Base-by-base conservation (phyloP, 2,329 filamentous ascomycete genomes). In the Aureobasidium subglaciale region DNA sequence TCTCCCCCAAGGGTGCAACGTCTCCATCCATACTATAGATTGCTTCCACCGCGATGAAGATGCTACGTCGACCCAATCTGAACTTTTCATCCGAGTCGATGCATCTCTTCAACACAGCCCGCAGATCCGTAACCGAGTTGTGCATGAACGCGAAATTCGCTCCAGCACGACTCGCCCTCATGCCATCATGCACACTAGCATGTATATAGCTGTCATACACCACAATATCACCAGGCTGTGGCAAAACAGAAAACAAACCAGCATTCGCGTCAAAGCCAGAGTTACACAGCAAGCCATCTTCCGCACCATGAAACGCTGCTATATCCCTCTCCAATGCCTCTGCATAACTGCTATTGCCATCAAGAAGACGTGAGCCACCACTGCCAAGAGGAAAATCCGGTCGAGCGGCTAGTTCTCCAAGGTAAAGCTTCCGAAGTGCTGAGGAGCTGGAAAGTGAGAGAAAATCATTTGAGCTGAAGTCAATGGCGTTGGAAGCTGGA, bases 11-110 rank as follows among this genome's bases (percentile, higher is more conserved):
- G 0, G 85, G 85, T 0, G 81, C 81, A 16, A 88, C 71, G 61
- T 91, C 87, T 0, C 88, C 88, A 53, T 92, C 88, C 88, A 93
- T 93, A 66, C 86, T 90, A 67, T 93, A 61, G 0, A 90, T 74
- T 0, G 79, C 81, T 61, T 90, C 86, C 0, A 88, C 75, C 0
- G 81, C 82, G n/a, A 90, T 67, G 60, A 90, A 87, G 2, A 89
- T 75, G 59, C 81, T 84, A 0, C 65, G 65, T 1, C 64, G 57
- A 0, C 79, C 78, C 0, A 59, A 50, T 0, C 41, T 41, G 0
- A 81, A 54, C 6, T 52, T 46, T 35, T 56, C 48, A 32, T 72
- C 63, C 38, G 63, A 54, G 10, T 55, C 57, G 8, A 75, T 52
- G n/a, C 65, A 62, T 1, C 60, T 37, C 45, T 66, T 43, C 13